These are phyloP conservation scores for Paecilomyces dactylethromorphus DNA, from an alignment of 2,329 filamentous ascomycete species.

Conservation along the genomic window DNA sequence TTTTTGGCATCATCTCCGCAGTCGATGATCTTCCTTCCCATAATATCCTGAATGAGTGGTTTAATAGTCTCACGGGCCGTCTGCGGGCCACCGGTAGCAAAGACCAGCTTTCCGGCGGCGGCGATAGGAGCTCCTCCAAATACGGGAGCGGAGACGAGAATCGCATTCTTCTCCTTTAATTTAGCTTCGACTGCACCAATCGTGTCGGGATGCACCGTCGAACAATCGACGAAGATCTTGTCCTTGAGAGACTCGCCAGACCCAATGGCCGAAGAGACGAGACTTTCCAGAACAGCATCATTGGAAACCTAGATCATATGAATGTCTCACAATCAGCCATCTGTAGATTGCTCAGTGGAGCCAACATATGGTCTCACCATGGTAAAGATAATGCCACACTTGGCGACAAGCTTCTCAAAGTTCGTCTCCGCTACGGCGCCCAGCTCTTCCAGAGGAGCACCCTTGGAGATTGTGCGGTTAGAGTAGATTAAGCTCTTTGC, in stretches of 20 bases:
- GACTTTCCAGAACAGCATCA: conserved; percentile 30
- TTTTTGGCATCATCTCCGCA: conserved; percentile 39
- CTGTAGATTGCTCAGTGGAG: conserved; percentile 3
- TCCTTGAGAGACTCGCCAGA: conserved; percentile 44
- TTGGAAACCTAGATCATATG: conserved; percentile 29
- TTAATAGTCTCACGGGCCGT: conserved; percentile 26
- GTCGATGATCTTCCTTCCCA: conserved; percentile 36
- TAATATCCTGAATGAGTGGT: conserved; percentile 38
- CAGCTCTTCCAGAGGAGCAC: conserved; percentile 27
- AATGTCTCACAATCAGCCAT: neutral
- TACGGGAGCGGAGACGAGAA: conserved; percentile 36
- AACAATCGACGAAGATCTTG: conserved; percentile 82
- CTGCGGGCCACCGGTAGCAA: conserved; percentile 34
- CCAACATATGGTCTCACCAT: conserved; percentile 19
- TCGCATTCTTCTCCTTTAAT: conserved; percentile 27
- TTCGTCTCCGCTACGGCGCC: conserved; percentile 26
- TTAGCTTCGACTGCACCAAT: conserved; percentile 25
- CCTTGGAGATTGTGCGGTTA: conserved; percentile 36
- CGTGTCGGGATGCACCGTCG: conserved; percentile 76
- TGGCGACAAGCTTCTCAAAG: conserved; percentile 27
- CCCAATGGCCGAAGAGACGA: conserved; percentile 19
- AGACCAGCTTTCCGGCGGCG: conserved; percentile 40
- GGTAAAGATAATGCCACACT: conserved; percentile 34
- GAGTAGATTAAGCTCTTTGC: conserved; percentile 29
- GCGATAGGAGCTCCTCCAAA: conserved; percentile 41